Conservation (phyloP, 2,329 filamentous ascomycete species). For the Colletotrichum karsti region DNA sequence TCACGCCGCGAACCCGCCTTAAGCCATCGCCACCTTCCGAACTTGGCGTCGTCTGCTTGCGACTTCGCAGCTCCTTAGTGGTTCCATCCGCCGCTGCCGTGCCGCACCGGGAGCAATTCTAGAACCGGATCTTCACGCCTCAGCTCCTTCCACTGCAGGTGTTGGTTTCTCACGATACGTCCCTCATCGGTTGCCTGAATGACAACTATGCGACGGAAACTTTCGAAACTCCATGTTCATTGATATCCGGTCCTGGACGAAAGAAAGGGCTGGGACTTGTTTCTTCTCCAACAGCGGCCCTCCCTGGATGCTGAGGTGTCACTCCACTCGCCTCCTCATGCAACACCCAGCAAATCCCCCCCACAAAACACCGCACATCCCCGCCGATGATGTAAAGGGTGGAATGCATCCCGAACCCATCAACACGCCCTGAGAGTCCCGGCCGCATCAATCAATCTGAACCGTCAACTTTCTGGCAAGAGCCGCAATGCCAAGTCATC, state of each 20-base stretch:
- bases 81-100: slow-evolving; percentile 1
- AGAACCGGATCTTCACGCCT: slow-evolving; percentile 14
- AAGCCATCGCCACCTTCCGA: slow-evolving; percentile 11
- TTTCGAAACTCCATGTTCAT: slow-evolving; percentile 10
- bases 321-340: slow-evolving; percentile 24
- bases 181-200: neutral
- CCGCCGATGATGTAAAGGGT: slow-evolving; percentile 27
- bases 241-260: neutral
- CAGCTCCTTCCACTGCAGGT: neutral
- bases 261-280: slow-evolving; percentile 18
- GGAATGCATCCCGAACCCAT: slow-evolving; percentile 7
- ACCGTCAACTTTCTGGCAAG: slow-evolving; percentile 9
- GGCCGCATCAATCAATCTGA: neutral
- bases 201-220: neutral
- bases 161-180: neutral
- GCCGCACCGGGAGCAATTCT: slow-evolving; percentile 21
- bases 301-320: slow-evolving; percentile 27
- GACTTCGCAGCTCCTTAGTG: neutral
- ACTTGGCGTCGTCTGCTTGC: neutral
- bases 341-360: slow-evolving; percentile 16
- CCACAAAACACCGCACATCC: slow-evolving; percentile 14
- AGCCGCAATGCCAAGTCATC: slow-evolving; percentile 24
- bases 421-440: neutral
- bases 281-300: slow-evolving; percentile 24
- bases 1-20: neutral